Evolutionary conservation across 306 rosid species (phyloP).

Genomic region (Pueraria montana): DNA sequence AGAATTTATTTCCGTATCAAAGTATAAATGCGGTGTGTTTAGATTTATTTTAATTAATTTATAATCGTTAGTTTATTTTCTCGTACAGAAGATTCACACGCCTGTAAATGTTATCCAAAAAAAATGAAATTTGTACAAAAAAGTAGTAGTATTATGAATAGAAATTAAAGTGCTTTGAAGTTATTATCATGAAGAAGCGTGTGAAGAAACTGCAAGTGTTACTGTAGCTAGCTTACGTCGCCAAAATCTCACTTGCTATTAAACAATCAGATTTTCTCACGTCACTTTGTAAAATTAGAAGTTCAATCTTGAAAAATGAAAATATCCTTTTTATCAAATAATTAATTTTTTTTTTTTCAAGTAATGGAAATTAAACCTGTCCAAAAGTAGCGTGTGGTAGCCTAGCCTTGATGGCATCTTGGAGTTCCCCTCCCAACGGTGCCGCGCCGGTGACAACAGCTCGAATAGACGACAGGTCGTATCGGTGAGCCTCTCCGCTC

Average conservation of each 20-base stretch:
- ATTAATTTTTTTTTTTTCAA: too few relatives aligned
- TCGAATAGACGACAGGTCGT: slow-evolving; percentile 78
- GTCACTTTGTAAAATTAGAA: background rate
- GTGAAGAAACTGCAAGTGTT: background rate
- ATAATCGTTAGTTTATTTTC: background rate
- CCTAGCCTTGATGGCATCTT: slow-evolving; percentile 64
- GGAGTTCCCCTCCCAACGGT: slow-evolving; percentile 78
- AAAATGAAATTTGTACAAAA: background rate
- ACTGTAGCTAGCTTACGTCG: background rate
- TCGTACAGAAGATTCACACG: background rate
- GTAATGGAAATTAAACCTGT: slow-evolving; percentile 55
- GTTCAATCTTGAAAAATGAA: background rate
- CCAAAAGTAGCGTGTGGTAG: slow-evolving; percentile 74
- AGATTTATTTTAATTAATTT: background rate
- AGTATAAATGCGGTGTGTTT: background rate
- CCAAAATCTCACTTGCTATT: background rate
- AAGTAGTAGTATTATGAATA: background rate
- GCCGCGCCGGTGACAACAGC: slow-evolving; percentile 81
- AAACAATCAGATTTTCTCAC: background rate
- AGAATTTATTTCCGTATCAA: background rate
- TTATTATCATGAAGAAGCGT: background rate
- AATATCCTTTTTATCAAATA: too few relatives aligned
- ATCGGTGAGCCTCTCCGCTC: slow-evolving; percentile 51
- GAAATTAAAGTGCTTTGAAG: background rate
- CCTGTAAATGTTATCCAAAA: background rate